Percentiles rank a stretch among this genome's conserved stretches.
Conservation (phyloP, 148 eudicot genomes). For the Rhododendron ferrugineum region DNA sequence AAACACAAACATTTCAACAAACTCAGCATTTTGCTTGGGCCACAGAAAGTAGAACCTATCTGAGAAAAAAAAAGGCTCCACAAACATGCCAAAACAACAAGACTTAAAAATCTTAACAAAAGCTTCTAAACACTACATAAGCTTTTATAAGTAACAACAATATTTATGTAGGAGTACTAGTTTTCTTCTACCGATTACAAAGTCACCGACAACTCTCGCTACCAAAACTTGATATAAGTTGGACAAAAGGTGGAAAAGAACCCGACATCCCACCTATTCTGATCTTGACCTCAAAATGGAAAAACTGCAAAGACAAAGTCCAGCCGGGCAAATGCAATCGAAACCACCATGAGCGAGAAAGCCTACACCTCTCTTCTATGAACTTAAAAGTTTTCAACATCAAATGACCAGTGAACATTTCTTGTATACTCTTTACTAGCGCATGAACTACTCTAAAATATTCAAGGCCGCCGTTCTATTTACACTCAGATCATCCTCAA, state of each 20-base stretch:
- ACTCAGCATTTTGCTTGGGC: neutral
- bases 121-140: neutral
- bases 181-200: neutral
- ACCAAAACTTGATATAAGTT: slow-evolving; percentile 10
- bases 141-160: neutral
- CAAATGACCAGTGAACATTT: neutral
- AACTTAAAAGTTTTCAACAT: neutral
- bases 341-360: neutral
- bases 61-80: neutral
- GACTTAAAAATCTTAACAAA: neutral
- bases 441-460: neutral
- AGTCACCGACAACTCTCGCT: neutral
- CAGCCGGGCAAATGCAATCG: neutral
- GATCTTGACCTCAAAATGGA: neutral
- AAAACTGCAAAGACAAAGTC: neutral
- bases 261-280: neutral
- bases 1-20: neutral
- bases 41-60: neutral
- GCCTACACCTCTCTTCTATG: neutral
- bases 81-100: slow-evolving; percentile 3
- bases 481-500: slow-evolving; percentile 29
- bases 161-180: neutral
- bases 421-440: neutral
- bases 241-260: neutral
- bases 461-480: slow-evolving; percentile 12